A percentile compares a stretch with the other conserved stretches of the same genome.
Conservation (phyloP, 495 filamentous ascomycete genomes). For the Staphylotrichum longicolle region DNA sequence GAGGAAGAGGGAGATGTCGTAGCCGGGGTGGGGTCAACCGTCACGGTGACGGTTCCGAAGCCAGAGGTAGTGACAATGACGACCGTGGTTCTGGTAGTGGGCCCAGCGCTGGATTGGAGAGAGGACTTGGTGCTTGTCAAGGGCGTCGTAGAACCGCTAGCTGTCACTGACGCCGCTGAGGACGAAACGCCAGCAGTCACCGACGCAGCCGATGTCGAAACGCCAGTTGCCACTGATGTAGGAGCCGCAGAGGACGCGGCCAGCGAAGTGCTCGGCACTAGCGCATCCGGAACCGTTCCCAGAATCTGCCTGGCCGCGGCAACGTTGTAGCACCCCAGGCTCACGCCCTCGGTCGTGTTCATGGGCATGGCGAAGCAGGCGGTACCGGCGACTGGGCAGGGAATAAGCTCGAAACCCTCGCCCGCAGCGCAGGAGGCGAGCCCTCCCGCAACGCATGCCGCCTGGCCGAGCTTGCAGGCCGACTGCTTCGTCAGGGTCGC, state of each 20-base stretch:
- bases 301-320: slow-evolving; percentile 30
- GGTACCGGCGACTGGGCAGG: slow-evolving; percentile 29
- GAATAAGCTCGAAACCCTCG: slow-evolving; percentile 33
- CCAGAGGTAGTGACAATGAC: slow-evolving; percentile 14
- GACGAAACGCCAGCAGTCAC: background rate
- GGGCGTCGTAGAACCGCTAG: background rate
- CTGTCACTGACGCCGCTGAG: background rate
- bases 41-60: slow-evolving; percentile 19
- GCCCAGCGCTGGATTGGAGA: background rate
- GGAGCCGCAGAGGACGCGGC: background rate
- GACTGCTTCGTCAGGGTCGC: slow-evolving; percentile 38
- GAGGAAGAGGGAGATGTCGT: background rate
- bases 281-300: slow-evolving; percentile 19
- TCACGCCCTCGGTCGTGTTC: slow-evolving; percentile 36
- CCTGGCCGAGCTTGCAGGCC: slow-evolving; percentile 38
- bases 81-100: slow-evolving; percentile 17
- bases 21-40: slow-evolving; percentile 7
- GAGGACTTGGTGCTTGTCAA: background rate
- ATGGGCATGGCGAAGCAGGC: slow-evolving; percentile 46
- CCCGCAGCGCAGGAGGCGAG: slow-evolving; percentile 33
- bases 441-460: slow-evolving; percentile 42
- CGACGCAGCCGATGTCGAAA: background rate
- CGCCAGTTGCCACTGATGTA: background rate
- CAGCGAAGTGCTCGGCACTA: slow-evolving; percentile 5
- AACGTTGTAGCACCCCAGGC: slow-evolving; percentile 38